These are phyloP conservation scores for Calycina herbarum DNA, from an alignment of 2,329 filamentous ascomycete genomes.

Conservation along the genomic window DNA sequence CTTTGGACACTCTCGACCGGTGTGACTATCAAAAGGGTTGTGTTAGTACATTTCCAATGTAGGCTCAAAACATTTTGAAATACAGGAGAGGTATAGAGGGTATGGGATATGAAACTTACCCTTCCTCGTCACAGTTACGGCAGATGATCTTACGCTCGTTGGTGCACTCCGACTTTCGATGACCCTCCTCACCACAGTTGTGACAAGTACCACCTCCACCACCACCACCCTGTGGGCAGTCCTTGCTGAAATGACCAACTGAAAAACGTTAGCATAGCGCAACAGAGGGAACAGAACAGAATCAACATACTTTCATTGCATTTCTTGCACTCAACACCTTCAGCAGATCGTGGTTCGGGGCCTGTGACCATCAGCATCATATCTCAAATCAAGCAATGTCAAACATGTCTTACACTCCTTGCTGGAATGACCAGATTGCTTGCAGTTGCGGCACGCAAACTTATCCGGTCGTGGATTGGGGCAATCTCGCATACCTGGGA, in stretches of 20 bases:
- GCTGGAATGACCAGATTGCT: conserved; percentile 39
- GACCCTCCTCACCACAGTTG: conserved; percentile 29
- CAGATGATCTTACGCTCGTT: conserved; percentile 37
- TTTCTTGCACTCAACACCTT: conserved; percentile 40
- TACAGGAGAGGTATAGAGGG: background rate
- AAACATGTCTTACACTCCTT: conserved; percentile 35
- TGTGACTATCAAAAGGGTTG: conserved; percentile 5
- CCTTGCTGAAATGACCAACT: conserved; percentile 62
- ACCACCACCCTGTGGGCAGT: conserved; percentile 63
- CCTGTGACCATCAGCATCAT: conserved; percentile 21
- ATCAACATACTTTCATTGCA: conserved; percentile 34
- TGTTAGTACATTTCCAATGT: background rate
- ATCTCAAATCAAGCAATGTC: background rate
- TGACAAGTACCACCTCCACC: conserved; percentile 51
- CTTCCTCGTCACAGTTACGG: conserved; percentile 60
- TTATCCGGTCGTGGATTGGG: conserved; percentile 61
- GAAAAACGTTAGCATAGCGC: background rate
- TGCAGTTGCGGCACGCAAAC: conserved; percentile 69
- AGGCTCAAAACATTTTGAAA: background rate
- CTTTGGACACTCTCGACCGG: conserved; percentile 17
- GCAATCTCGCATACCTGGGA: conserved; percentile 56
- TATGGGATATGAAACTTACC: conserved; percentile 11
- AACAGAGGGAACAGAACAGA: background rate
- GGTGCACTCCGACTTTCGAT: conserved; percentile 34
- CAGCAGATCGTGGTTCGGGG: conserved; percentile 60